These are phyloP conservation scores for Solanum virginianum DNA, from an alignment of 257 asterid species.

Conservation along the genomic window DNA sequence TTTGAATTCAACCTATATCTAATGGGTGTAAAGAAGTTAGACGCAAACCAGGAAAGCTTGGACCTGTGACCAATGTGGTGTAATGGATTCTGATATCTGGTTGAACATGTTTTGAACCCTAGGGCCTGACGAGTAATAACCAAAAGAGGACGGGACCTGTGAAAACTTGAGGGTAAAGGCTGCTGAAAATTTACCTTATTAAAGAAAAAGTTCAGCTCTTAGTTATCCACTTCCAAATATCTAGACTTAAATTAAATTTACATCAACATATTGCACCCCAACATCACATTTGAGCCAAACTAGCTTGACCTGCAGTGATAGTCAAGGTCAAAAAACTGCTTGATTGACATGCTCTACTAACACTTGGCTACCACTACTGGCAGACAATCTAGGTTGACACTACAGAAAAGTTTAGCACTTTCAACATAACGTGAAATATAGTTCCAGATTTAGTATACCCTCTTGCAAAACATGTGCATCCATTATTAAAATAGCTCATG, in stretches of 20 bases:
- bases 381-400: neutral
- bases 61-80: neutral
- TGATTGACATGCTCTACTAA: neutral
- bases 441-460: neutral
- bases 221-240: neutral
- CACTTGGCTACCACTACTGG: neutral
- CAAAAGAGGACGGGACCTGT: neutral
- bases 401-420: neutral
- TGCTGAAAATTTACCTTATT: neutral
- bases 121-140: neutral
- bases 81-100: neutral
- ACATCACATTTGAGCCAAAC: neutral
- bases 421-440: neutral
- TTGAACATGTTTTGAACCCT: neutral
- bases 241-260: neutral
- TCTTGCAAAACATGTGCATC: neutral
- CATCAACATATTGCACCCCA: neutral
- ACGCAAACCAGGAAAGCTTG: neutral
- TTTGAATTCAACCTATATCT: neutral
- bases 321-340: neutral
- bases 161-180: neutral
- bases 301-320: neutral
- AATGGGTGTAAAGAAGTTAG: neutral
- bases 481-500: neutral
- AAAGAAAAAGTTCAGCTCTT: neutral